Evolutionary conservation across 1,284 basidiomycete species (phyloP), one percentile per base, ranked within the genome.

Genomic region (Vanrija humicola): DNA sequence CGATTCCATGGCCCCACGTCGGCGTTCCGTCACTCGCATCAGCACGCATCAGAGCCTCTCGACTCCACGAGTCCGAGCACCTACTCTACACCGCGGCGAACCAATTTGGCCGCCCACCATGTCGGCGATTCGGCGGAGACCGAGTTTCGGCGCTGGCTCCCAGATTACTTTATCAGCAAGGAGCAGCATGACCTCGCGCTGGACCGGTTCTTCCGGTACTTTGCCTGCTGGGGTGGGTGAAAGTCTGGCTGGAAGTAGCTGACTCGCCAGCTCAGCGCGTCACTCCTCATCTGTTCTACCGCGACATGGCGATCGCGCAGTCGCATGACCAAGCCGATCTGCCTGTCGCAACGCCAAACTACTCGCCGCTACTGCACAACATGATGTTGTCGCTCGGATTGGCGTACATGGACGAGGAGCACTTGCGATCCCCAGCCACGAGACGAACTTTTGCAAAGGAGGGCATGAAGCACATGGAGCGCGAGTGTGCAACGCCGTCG

Each of bases 281-380:
- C 12, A 61, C 55, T 0, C 56, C 61, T 3, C 55, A 61, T 39
- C 50, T 61, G 7, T 65, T 65, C 48, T 52, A 56, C 40, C 53
- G 57, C 21, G 64, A 65, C 45, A 52, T 65, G 52, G 52, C 52
- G 8, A 34, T 57, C 3, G 59, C 55, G 12, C 39, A 55, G n/a
- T 50, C 54, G 0, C 47, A 79, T 3, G 76, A 80, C 0, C 80
- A 80, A 48, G 19, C 40, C 6, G 54, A 58, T 8, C 50, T 58
- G 9, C 55, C 62, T 0, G 46, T 52, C 5, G 44, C 54, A 25
- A 81, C 82, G 0, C 78, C 83, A 0, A 82, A 84, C 62, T 88
- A 87, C 72, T 85, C 84, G 1, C 84, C 85, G 0, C 83, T 87
- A 78, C 77, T 87, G 3, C 86, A 88, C 73, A 87, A 87, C 63